Evolutionary conservation across 2,329 filamentous ascomycete genomes (phyloP).

Genomic region (Ascochyta lentis): DNA sequence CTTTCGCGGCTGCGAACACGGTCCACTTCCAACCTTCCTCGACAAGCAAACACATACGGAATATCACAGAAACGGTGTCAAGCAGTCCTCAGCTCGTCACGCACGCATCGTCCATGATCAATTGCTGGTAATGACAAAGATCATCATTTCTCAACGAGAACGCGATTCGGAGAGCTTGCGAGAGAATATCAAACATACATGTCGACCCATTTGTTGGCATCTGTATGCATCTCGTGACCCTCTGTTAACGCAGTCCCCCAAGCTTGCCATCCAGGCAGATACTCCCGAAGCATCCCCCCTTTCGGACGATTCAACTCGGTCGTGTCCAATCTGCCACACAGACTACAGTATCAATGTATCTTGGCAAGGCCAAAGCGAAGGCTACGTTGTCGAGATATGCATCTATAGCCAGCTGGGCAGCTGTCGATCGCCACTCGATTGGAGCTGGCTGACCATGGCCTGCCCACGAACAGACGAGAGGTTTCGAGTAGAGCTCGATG

Average conservation of each 20-base stretch:
- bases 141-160: slow-evolving; percentile 21
- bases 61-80: slow-evolving; percentile 3
- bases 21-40: slow-evolving; percentile 19
- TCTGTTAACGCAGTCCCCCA: slow-evolving; percentile 20
- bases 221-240: slow-evolving; percentile 10
- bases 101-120: slow-evolving; percentile 25
- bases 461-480: slow-evolving; percentile 5
- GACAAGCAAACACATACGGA: background rate
- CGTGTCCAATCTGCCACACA: slow-evolving; percentile 25
- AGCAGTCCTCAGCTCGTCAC: slow-evolving; percentile 12
- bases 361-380: slow-evolving; percentile 26
- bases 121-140: slow-evolving; percentile 25
- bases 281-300: slow-evolving; percentile 14
- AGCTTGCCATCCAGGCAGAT: slow-evolving; percentile 23
- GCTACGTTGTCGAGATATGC: slow-evolving; percentile 20
- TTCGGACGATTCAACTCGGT: slow-evolving; percentile 23
- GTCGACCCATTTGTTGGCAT: slow-evolving; percentile 20
- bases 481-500: slow-evolving; percentile 14
- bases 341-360: slow-evolving; percentile 27
- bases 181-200: slow-evolving; percentile 12
- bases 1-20: slow-evolving; percentile 25
- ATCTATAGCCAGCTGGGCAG: slow-evolving; percentile 25
- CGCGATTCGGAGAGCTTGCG: slow-evolving; percentile 19
- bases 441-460: slow-evolving; percentile 23
- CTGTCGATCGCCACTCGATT: slow-evolving; percentile 27